Base-by-base conservation (phyloP, 495 filamentous ascomycete genomes). In the Hypoxylon trugodes region DNA sequence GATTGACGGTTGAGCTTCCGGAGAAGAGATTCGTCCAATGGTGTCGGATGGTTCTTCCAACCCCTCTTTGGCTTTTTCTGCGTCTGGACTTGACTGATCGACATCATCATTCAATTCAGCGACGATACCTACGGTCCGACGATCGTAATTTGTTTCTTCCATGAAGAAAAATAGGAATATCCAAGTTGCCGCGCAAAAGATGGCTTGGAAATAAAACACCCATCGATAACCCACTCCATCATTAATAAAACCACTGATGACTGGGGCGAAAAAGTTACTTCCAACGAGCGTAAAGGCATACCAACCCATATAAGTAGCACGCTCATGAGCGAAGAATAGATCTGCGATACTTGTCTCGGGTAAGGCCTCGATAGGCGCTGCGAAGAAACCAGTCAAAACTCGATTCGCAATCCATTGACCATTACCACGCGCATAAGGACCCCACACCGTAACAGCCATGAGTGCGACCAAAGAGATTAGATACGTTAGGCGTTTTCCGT, bases 71-170 rank as follows among this genome's bases (percentile, higher is more conserved):
- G 51, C 43, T 40, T 68, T 73, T 9, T 73, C 68, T 16, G 41
- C 37, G 4, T 45, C 65, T 19, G 61, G 40, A 8, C 16, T 22
- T 18, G 57, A 18, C 46, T 52, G 45, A 32, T 26, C 33, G 12
- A 35, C 36, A 12, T 22, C 46, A 13, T 76, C 55, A 6, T 8
- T 33, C 18, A 43, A 45, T 13, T 56, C 65, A 48, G 61, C 51
- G 19, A 72, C 60, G 21, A 69, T 64, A 18, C 69, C 72, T 18
- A 74, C 52, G 16, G 66, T 69, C 8, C 32, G 61, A 9, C 82
- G 83, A 41, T 79, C 75, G 61, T 84, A 89, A 68, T 87, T 88
- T 1, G 87, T 89, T 69, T 90, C 87, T 72, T 89, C 87, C 82
- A 87, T 85, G 72, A 87, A 86, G 73, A 88, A 85, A 74, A 87